Base-by-base conservation (phyloP, 164 flowering plant genomes). In the Aristolochia fimbriata region DNA sequence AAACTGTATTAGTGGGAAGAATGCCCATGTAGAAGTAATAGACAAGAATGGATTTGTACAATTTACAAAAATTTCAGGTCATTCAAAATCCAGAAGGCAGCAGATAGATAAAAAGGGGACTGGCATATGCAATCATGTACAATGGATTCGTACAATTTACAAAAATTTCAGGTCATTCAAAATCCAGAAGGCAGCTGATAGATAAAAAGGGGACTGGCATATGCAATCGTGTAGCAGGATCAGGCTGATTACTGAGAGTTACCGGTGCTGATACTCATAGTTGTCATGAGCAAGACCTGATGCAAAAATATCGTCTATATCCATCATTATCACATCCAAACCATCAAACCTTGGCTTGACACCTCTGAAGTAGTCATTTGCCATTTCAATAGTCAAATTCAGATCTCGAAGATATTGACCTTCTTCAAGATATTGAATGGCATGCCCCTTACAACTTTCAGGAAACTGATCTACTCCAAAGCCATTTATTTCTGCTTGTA, bases 241-340 rank as follows among this genome's bases (percentile, higher is more conserved):
- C 37, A 31, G 37, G 37, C 7, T 31, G 7, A 37, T 37, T 37
- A 37, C 43, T 37, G 43, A 37, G 52, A 65, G 25, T 73, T 80
- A 81, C 86, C 73, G 30, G 41, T 47, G 6, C 27, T 51, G 56
- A 24, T 68, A 59, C 53, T 37, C 57, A 57, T 54, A 57, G 47
- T 24, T 19, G 57, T 52, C 14, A 20, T 49, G 65, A 65, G 56
- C 55, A 55, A 41, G 57, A 62, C 71, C 47, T 3, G 43, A 37
- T 0, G 12, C 12, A 9, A 76, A 54, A 31, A 80, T 47, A 55
- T 78, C 87, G 75, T 86, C 92, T 25, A 77, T 60, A 52, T 86
- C 92, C 62, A 86, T 64, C 63, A 86, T 55, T 13, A 86, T 76
- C 22, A 71, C 78, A 74, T 81, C 86, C 41, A 60, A 65, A 46